phyloP scores from a whole-genome alignment of 2,329 filamentous ascomycete genomes.

The Passalora sequoiae region DNA sequence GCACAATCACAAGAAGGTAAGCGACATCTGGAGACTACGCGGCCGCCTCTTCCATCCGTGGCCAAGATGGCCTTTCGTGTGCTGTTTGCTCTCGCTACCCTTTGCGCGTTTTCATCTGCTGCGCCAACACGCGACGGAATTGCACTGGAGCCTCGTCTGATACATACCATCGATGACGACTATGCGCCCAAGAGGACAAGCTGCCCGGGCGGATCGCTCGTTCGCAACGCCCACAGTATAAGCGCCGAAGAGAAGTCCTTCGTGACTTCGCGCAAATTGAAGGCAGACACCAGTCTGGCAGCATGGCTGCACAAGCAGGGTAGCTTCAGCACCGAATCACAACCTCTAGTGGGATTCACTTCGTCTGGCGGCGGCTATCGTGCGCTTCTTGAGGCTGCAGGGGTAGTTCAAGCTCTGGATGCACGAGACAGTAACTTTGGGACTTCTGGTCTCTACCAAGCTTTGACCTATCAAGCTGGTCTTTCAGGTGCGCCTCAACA shows the following conservation, averaged over 20 bases:
- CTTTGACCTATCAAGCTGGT: conserved; percentile 43
- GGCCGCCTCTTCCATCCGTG: too few relatives aligned
- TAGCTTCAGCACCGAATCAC: conserved; percentile 33
- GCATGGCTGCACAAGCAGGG: conserved; percentile 39
- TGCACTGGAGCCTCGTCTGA: conserved; percentile 7
- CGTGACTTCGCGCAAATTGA: conserved; percentile 35
- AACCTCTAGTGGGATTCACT: conserved; percentile 41
- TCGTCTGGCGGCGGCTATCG: conserved; percentile 43
- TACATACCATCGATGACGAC: conserved; percentile 8
- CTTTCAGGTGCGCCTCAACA: too few relatives aligned
- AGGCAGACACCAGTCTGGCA: conserved; percentile 37
- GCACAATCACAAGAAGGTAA: too few relatives aligned
- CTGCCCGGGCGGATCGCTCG: conserved; percentile 39
- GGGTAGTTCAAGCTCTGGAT: conserved; percentile 44
- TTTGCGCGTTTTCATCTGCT: background rate
- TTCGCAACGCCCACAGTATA: conserved; percentile 37
- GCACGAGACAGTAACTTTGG: conserved; percentile 37
- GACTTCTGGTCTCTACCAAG: conserved; percentile 43
- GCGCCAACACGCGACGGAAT: background rate
- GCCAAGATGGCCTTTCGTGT: conserved; percentile 6
- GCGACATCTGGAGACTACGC: too few relatives aligned
- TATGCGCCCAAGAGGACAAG: conserved; percentile 32
- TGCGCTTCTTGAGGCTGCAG: conserved; percentile 37
- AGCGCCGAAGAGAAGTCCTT: conserved; percentile 38
- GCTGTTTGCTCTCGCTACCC: background rate